Evolutionary conservation across 768 basidiomycete species (phyloP), one percentile per base, ranked within the genome.

Genomic region (Dioszegia aurantiaca): DNA sequence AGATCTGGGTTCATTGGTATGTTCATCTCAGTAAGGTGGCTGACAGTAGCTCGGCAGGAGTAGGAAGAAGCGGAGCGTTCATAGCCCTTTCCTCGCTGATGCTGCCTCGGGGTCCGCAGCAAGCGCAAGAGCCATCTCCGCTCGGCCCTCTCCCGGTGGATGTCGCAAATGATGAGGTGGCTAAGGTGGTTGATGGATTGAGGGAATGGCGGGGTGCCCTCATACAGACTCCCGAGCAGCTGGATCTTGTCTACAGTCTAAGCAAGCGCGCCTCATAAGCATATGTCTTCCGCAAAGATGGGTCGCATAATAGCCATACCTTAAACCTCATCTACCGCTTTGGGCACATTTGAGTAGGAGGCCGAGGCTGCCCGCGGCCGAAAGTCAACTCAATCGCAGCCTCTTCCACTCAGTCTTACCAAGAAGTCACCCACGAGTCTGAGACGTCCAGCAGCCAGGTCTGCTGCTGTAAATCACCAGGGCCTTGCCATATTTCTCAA

Each of bases 1-100:
- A 72, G 55, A 65, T 78, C 24, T 72, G 74, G 70, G 73, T 76
- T 0, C 75, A 78, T 58, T 78, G 74, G 67, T 74, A 54, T 39
- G 68, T 64, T 19, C 28, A 21, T 48, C 40, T 14, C 19, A n/a
- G 17, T 36, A 23, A 48, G 23, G 6, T 9, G 14, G 60, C 59
- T 67, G 59, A 60, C 27, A 23, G 16, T 44, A 70, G 75, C 58
- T 77, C 75, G 14, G 75, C 77, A 9, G 77, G 77, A 16, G 71
- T 78, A 3, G 77, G 77, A 16, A 46, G 77, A 14, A 78, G 76
- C 12, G 77, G 77, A 1, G 68, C 74, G 3, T 77, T 70, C 62
- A 74, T 78, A 23, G 72, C 76, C 11, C 63, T 78, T 14, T 61
- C 73, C 11, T 75, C 77, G 0, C 59, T 78, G 23, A 62, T 71